phyloP scores from a whole-genome alignment of 768 basidiomycete genomes.

The Lactifluus echinatus region DNA sequence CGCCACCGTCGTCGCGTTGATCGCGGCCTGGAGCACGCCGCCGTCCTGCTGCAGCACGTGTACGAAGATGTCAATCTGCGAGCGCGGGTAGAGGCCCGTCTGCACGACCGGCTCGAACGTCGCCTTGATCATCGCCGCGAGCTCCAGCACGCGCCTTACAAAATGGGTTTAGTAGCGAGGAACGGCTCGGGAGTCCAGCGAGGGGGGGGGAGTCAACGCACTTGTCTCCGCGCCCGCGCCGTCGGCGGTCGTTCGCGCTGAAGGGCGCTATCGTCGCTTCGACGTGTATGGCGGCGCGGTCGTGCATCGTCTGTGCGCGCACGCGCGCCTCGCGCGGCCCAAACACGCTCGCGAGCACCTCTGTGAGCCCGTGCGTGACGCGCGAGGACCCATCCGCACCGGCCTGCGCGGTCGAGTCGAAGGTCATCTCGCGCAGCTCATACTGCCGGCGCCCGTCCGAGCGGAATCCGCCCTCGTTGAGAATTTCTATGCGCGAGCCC shows the following conservation, averaged over 20 bases:
- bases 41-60: slow-evolving; percentile 95
- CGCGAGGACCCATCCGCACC: slow-evolving; percentile 79
- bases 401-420: slow-evolving; percentile 68
- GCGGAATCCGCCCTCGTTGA: slow-evolving; percentile 81
- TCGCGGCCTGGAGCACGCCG: slow-evolving; percentile 79
- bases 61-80: slow-evolving; percentile 88
- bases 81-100: slow-evolving; percentile 84
- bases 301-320: slow-evolving; percentile 73
- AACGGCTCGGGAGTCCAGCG: neutral
- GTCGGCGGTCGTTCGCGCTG: slow-evolving; percentile 72
- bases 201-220: slow-evolving; percentile 29
- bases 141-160: slow-evolving; percentile 73
- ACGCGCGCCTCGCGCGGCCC: slow-evolving; percentile 86
- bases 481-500: slow-evolving; percentile 57
- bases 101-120: slow-evolving; percentile 96
- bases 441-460: slow-evolving; percentile 90
- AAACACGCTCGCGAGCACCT: slow-evolving; percentile 80
- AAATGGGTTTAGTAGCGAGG: too few relatives aligned
- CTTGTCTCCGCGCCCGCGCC: slow-evolving; percentile 80
- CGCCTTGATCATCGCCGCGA: slow-evolving; percentile 78
- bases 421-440: slow-evolving; percentile 75
- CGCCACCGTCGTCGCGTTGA: slow-evolving; percentile 92
- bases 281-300: slow-evolving; percentile 83
- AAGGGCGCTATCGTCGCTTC: slow-evolving; percentile 84
- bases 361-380: slow-evolving; percentile 84